phyloP scores from a whole-genome alignment of 345 rosid species.

The Odontarrhena argentea region DNA sequence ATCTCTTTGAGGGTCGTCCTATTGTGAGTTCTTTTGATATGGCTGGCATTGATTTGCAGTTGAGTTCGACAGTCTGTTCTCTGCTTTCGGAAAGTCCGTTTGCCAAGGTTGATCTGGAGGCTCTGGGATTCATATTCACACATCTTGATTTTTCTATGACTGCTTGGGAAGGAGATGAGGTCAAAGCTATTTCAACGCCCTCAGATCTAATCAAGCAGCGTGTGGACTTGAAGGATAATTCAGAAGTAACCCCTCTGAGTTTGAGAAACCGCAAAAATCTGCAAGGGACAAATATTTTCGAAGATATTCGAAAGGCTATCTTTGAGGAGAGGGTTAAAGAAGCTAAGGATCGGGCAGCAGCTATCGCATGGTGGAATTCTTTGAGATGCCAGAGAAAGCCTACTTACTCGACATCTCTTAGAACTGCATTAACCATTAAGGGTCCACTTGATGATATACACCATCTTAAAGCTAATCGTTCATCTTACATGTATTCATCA shows the following conservation, averaged over 20 bases:
- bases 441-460: constrained; percentile 65
- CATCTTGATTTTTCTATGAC: constrained; percentile 76
- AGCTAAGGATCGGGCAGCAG: constrained; percentile 70
- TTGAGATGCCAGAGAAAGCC: constrained; percentile 91
- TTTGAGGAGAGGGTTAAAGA: constrained; percentile 78
- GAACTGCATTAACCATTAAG: constrained; percentile 57
- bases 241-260: constrained; percentile 48
- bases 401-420: constrained; percentile 69
- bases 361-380: constrained; percentile 99
- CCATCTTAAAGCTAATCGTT: constrained; percentile 50
- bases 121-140: constrained; percentile 80
- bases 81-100: constrained; percentile 65
- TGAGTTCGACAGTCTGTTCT: constrained; percentile 78
- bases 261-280: constrained; percentile 43
- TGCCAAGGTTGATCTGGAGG: constrained; percentile 59
- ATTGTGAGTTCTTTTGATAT: constrained; percentile 97
- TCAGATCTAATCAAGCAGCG: constrained; percentile 62
- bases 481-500: constrained; percentile 64
- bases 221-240: constrained; percentile 42
- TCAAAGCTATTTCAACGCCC: constrained; percentile 74
- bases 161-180: constrained; percentile 90
- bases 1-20: constrained; percentile 98
- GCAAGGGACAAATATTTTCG: constrained; percentile 77
- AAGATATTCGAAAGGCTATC: constrained; percentile 76
- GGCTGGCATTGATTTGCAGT: constrained; percentile 70